Percentiles rank a stretch among this genome's conserved stretches.
phyloP scores from a whole-genome alignment of 2,329 filamentous ascomycete species.

The Ophiostoma fasciatum region DNA sequence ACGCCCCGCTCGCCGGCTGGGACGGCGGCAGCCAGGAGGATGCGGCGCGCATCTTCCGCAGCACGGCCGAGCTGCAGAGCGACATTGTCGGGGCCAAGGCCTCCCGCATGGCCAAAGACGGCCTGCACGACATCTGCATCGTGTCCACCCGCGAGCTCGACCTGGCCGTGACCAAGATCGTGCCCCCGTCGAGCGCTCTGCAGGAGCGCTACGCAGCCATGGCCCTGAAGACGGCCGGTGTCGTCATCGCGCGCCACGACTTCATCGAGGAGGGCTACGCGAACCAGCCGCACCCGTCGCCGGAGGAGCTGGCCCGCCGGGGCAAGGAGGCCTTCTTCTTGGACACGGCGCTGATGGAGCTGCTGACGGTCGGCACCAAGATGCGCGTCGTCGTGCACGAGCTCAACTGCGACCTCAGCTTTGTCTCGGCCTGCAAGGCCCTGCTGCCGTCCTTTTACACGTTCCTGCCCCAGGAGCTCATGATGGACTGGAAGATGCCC shows the following conservation, averaged over 20 bases:
- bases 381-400: conserved; percentile 39
- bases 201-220: conserved; percentile 30
- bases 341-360: conserved; percentile 39
- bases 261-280: conserved; percentile 34
- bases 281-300: conserved; percentile 20
- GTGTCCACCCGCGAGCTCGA: conserved; percentile 34
- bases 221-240: conserved; percentile 27
- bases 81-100: conserved; percentile 17
- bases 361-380: conserved; percentile 52
- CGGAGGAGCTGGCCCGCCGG: conserved; percentile 14
- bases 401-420: conserved; percentile 44
- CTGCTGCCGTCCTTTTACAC: conserved; percentile 48
- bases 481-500: conserved; percentile 50
- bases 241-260: conserved; percentile 27
- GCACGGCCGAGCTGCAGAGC: conserved; percentile 26
- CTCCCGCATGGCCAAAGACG: conserved; percentile 15
- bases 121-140: conserved; percentile 23
- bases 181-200: conserved; percentile 26
- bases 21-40: too few relatives aligned
- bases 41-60: conserved; percentile 27
- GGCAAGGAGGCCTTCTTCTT: conserved; percentile 41
- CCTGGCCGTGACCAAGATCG: conserved; percentile 44
- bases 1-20: too few relatives aligned
- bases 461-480: conserved; percentile 53
- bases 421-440: conserved; percentile 43